Conservation (phyloP, 2,329 filamentous ascomycete genomes). For the Nothophaeocryptopus gaeumannii region DNA sequence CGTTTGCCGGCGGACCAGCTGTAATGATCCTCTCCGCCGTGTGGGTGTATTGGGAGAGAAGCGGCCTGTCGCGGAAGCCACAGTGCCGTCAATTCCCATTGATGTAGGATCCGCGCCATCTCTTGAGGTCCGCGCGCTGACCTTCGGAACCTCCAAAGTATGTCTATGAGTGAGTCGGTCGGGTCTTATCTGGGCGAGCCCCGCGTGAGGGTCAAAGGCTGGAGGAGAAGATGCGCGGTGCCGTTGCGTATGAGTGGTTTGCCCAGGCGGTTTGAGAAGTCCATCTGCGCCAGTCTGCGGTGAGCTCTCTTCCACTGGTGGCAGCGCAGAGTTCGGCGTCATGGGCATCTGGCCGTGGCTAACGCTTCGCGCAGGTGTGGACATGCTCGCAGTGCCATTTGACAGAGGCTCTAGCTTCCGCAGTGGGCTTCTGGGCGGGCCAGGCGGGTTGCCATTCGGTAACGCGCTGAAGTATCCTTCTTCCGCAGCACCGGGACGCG, state of each 20-base stretch:
- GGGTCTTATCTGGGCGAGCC: conserved; percentile 52
- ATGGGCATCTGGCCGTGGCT: conserved; percentile 22
- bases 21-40: conserved; percentile 76
- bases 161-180: conserved; percentile 73
- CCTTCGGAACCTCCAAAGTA: conserved; percentile 81
- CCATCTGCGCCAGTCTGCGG: conserved; percentile 21
- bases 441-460: conserved; percentile 36
- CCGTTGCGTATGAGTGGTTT: conserved; percentile 12
- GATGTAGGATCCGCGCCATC: conserved; percentile 55
- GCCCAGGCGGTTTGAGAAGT: conserved; percentile 29
- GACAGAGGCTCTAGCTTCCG: conserved; percentile 18
- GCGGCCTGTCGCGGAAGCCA: conserved; percentile 66
- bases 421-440: conserved; percentile 34
- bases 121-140: conserved; percentile 65
- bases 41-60: conserved; percentile 70
- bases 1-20: conserved; percentile 74
- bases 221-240: conserved; percentile 39
- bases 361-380: conserved; percentile 17
- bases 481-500: conserved; percentile 35
- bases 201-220: conserved; percentile 33
- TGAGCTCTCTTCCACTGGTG: conserved; percentile 31
- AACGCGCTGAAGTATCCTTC: conserved; percentile 48
- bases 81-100: conserved; percentile 53
- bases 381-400: conserved; percentile 18
- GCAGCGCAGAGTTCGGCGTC: conserved; percentile 25